Percentiles rank a stretch among this genome's conserved stretches.
These are phyloP conservation scores for Metarhizium anisopliae DNA, from an alignment of 2,329 filamentous ascomycete species.

Conservation along the genomic window DNA sequence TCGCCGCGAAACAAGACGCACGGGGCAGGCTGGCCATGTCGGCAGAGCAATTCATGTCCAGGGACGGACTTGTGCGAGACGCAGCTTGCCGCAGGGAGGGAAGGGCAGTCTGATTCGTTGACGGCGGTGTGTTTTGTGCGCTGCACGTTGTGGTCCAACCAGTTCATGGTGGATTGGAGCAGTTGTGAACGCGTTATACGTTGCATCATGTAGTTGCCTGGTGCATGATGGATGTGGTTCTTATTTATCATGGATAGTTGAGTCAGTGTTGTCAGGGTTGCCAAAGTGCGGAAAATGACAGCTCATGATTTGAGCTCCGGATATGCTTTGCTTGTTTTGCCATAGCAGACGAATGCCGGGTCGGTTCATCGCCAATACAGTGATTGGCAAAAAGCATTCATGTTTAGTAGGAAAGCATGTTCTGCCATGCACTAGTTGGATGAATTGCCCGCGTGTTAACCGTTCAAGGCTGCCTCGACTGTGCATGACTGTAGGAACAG, in stretches of 20 bases:
- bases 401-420: too few relatives aligned
- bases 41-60: neutral
- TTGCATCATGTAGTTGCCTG: neutral
- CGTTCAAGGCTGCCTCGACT: too few relatives aligned
- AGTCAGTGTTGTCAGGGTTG: neutral
- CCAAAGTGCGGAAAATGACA: too few relatives aligned
- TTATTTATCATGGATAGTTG: neutral
- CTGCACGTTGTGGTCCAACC: neutral
- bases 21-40: neutral
- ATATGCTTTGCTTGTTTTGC: neutral
- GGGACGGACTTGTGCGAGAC: neutral
- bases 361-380: too few relatives aligned
- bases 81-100: neutral
- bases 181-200: neutral
- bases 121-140: conserved; percentile 4
- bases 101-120: neutral
- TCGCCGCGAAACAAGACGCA: too few relatives aligned
- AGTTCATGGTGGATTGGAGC: neutral
- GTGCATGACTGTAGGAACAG: neutral
- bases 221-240: neutral
- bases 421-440: too few relatives aligned
- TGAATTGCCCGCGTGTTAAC: too few relatives aligned
- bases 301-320: neutral
- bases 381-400: too few relatives aligned
- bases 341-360: neutral